Evolutionary conservation across 495 filamentous ascomycete genomes (phyloP).

Genomic region (Penicillium cataractarum): DNA sequence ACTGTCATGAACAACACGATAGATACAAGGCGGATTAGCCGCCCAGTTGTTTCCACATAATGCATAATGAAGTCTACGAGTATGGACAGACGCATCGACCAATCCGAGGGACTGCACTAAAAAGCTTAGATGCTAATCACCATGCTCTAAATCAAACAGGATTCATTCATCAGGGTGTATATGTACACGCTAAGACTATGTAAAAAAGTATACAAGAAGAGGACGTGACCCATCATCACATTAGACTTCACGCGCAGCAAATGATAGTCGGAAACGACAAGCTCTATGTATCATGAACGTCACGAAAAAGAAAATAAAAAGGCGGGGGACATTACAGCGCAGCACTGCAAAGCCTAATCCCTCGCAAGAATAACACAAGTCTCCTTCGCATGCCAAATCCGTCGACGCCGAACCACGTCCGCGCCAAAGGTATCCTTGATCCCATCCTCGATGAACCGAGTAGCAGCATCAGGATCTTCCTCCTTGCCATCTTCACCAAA

Average conservation of each 20-base stretch:
- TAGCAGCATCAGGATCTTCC: conserved; percentile 25
- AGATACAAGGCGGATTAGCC: not conserved
- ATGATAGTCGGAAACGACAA: conserved; percentile 4
- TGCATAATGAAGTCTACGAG: not conserved
- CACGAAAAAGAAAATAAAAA: not conserved
- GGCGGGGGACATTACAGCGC: no score
- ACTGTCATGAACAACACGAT: not conserved
- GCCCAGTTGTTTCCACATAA: not conserved
- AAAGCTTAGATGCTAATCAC: not conserved
- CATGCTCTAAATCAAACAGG: not conserved
- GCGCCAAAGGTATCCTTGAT: conserved; percentile 57
- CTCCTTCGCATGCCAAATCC: conserved; percentile 73
- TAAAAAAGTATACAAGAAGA: conserved; percentile 13
- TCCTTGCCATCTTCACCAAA: conserved; percentile 14
- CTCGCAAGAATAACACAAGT: conserved; percentile 63
- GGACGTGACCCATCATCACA: conserved; percentile 12
- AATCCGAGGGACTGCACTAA: no score
- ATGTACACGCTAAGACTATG: conserved; percentile 25
- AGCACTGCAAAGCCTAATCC: conserved; percentile 20
- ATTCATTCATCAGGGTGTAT: conserved; percentile 7
- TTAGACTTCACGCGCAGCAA: not conserved
- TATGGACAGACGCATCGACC: no score
- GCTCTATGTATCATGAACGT: conserved; percentile 7
- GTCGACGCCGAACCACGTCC: conserved; percentile 64
- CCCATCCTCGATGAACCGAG: conserved; percentile 41